A percentile compares a stretch with the other conserved stretches of the same genome.
Conservation (phyloP, 345 rosid genomes). For the Citrus hindsii region DNA sequence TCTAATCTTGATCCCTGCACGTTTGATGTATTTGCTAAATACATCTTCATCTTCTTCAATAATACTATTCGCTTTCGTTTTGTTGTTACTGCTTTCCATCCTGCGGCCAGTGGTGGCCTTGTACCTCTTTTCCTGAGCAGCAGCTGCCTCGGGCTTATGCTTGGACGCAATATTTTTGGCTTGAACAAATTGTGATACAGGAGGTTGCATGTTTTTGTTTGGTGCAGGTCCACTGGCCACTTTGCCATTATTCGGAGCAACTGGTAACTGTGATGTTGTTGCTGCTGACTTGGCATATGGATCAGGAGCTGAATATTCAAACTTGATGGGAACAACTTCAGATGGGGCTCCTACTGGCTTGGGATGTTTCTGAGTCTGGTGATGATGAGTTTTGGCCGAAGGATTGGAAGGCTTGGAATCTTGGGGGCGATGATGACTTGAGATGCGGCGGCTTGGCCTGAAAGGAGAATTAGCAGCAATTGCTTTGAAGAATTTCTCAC, state of each 20-base stretch:
- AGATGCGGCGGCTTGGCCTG: conserved; percentile 17
- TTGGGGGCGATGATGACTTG: conserved; percentile 9
- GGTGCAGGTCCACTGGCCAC: neutral
- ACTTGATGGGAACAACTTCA: conserved; percentile 20
- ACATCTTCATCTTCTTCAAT: conserved; percentile 27
- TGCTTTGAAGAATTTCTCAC: conserved; percentile 31
- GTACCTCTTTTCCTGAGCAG: neutral
- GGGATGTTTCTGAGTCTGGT: neutral
- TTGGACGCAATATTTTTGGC: neutral
- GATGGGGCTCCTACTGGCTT: neutral
- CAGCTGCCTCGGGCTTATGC: neutral
- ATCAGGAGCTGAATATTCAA: conserved; percentile 11
- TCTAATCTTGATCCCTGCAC: conserved; percentile 27
- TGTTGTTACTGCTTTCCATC: conserved; percentile 5
- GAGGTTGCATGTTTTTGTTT: neutral
- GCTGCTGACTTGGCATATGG: too few relatives aligned
- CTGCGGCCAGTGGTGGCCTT: neutral
- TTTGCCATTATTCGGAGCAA: conserved; percentile 2
- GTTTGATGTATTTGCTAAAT: conserved; percentile 23
- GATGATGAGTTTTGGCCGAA: neutral
- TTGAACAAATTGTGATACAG: neutral
- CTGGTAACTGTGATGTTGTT: too few relatives aligned
- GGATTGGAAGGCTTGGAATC: conserved; percentile 1
- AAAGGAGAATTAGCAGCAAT: conserved; percentile 18
- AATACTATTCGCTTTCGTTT: neutral